Conservation (phyloP, 2,329 filamentous ascomycete genomes). For the Sclerotinia subarctica region DNA sequence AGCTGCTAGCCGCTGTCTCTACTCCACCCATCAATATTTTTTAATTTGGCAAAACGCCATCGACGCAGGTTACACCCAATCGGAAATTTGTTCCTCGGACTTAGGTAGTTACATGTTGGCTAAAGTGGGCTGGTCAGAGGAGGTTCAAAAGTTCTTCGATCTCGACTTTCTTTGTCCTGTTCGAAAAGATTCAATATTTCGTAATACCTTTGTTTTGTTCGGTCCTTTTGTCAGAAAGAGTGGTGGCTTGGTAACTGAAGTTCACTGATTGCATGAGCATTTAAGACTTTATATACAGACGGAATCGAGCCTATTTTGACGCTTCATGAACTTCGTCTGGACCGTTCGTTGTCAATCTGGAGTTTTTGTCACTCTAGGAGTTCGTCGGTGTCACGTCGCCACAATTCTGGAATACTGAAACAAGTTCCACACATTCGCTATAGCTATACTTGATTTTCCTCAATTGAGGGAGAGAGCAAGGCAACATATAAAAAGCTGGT, state of each 20-base stretch:
- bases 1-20: not conserved
- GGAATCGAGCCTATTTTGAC: not conserved
- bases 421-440: not conserved
- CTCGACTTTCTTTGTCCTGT: constrained; percentile 7
- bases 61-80: not conserved
- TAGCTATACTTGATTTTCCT: not conserved
- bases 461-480: not conserved
- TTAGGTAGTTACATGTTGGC: not conserved
- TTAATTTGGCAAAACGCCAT: not conserved
- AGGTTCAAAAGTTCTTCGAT: constrained; percentile 6
- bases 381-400: not conserved
- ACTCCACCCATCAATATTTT: not conserved
- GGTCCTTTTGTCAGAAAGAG: constrained; percentile 10
- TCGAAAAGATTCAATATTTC: not conserved
- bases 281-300: not conserved
- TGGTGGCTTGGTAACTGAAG: not conserved
- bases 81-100: constrained; percentile 3
- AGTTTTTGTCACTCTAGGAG: not conserved
- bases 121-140: not conserved
- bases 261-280: not conserved
- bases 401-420: not conserved
- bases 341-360: not conserved
- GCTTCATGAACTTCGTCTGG: not conserved
- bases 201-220: constrained; percentile 15
- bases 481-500: not conserved